A percentile compares a stretch with the other conserved stretches of the same genome.
Conservation (phyloP, 148 eudicot genomes). For the Diospyros lotus region DNA sequence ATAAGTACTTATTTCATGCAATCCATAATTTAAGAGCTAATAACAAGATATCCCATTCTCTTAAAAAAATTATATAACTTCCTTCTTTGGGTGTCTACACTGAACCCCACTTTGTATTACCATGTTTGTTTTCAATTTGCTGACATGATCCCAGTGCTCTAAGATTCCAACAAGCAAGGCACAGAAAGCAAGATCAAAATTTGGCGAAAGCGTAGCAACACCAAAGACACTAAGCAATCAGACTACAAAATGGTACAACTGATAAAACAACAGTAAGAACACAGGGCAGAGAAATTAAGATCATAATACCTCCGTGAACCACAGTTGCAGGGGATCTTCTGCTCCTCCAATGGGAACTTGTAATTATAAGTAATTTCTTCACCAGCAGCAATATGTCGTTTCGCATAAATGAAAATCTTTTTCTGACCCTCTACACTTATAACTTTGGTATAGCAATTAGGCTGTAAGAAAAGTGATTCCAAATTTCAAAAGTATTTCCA, state of each 20-base stretch:
- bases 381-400: slow-evolving; percentile 78
- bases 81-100: not conserved
- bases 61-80: not conserved
- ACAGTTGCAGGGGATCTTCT: slow-evolving; percentile 91
- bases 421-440: slow-evolving; percentile 92
- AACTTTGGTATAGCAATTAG: slow-evolving; percentile 97
- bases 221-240: not conserved
- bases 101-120: not conserved
- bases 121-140: not conserved
- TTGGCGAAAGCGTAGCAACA: not conserved
- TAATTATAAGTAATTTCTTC: slow-evolving; percentile 95
- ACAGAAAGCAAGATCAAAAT: not conserved
- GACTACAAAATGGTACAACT: not conserved
- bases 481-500: not conserved
- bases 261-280: not conserved
- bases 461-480: slow-evolving; percentile 41
- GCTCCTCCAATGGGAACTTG: slow-evolving; percentile 94
- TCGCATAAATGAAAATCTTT: slow-evolving; percentile 95
- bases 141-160: not conserved
- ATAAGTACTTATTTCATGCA: not conserved
- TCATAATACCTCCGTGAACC: slow-evolving; percentile 70
- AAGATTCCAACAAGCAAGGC: not conserved
- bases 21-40: not conserved
- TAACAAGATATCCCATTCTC: not conserved
- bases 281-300: not conserved